These are phyloP conservation scores for Fraxinus sp. DNA, from an alignment of 305 asterid species.

Conservation along the genomic window DNA sequence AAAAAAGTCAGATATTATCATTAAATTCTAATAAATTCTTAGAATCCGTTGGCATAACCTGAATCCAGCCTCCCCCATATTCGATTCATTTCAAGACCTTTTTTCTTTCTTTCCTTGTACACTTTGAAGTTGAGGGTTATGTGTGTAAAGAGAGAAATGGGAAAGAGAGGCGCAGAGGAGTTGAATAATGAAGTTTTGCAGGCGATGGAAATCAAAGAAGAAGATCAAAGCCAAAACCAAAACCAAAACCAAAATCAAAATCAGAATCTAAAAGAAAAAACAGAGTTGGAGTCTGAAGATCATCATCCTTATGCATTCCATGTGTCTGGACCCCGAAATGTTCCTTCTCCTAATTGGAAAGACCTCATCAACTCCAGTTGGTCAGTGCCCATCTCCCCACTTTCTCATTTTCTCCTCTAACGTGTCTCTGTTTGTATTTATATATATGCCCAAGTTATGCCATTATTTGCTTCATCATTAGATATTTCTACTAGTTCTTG, in stretches of 20 bases:
- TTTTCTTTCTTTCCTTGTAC: not conserved
- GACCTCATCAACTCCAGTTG: conserved; percentile 84
- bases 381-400: conserved; percentile 38
- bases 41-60: conserved; percentile 37
- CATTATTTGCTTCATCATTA: not conserved
- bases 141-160: conserved; percentile 29
- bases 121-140: conserved; percentile 18
- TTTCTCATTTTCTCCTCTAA: not conserved
- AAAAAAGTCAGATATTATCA: conserved; percentile 21
- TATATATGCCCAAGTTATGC: not conserved
- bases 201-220: conserved; percentile 27
- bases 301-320: conserved; percentile 71
- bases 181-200: conserved; percentile 39
- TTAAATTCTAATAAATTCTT: conserved; percentile 24
- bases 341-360: conserved; percentile 88
- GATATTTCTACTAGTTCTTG: not conserved
- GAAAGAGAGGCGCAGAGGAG: conserved; percentile 40
- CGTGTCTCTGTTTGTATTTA: not conserved
- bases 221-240: conserved; percentile 7
- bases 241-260: not conserved
- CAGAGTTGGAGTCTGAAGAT: conserved; percentile 15
- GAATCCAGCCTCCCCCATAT: conserved; percentile 1
- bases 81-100: not conserved
- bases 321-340: conserved; percentile 91
- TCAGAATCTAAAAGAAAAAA: conserved; percentile 10